A percentile compares a stretch with the other conserved stretches of the same genome.
These are phyloP conservation scores for Chaetomium tenue DNA, from an alignment of 495 filamentous ascomycete species.

Conservation along the genomic window DNA sequence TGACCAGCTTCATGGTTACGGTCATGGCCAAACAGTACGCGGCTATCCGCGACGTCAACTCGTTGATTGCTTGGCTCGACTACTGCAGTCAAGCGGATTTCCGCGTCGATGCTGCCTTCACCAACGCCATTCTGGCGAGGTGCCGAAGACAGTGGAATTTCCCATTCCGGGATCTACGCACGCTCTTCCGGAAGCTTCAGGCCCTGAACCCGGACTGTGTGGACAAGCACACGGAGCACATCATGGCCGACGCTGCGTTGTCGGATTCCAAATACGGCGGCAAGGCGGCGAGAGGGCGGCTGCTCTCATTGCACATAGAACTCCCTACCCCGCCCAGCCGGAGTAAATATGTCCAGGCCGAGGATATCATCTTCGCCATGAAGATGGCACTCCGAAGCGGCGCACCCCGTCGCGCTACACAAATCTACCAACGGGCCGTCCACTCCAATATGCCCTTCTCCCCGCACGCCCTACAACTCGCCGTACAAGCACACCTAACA, in stretches of 20 bases:
- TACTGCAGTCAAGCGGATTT: constrained; percentile 37
- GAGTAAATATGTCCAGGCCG: constrained; percentile 28
- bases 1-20: constrained; percentile 41
- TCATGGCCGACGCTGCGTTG: constrained; percentile 41
- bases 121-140: constrained; percentile 44
- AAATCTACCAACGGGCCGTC: constrained; percentile 39
- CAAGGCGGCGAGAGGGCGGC: constrained; percentile 24
- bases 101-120: constrained; percentile 38
- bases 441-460: constrained; percentile 36
- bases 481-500: constrained; percentile 42
- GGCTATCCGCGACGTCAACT: constrained; percentile 40
- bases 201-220: constrained; percentile 32
- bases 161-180: constrained; percentile 40
- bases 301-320: constrained; percentile 25
- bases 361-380: constrained; percentile 41
- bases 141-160: constrained; percentile 40
- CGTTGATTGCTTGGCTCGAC: constrained; percentile 41
- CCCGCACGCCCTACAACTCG: constrained; percentile 37
- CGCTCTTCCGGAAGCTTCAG: constrained; percentile 38
- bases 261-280: constrained; percentile 22
- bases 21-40: constrained; percentile 50
- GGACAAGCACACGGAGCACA: constrained; percentile 37
- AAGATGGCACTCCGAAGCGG: constrained; percentile 32
- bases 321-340: constrained; percentile 24
- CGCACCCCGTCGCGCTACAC: constrained; percentile 29